phyloP scores from a whole-genome alignment of 1,139 yeast genomes.

The Suhomyces yuchorum region DNA sequence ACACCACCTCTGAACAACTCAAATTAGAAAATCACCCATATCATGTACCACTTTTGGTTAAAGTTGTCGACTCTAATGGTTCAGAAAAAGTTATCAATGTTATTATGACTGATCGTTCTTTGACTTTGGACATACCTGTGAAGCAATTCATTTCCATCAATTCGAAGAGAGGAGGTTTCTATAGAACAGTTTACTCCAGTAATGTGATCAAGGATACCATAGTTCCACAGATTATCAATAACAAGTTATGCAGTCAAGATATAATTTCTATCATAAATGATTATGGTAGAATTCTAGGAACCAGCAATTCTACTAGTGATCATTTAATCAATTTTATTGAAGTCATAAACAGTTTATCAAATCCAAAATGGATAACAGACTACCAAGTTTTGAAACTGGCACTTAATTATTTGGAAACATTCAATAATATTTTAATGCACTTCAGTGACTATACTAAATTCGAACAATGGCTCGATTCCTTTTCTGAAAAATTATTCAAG shows the following conservation, averaged over 20 bases:
- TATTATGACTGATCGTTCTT: constrained; percentile 51
- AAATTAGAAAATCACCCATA: constrained; percentile 48
- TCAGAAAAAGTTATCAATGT: constrained; percentile 38
- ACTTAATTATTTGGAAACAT: constrained; percentile 34
- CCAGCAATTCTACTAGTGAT: constrained; percentile 20
- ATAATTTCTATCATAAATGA: constrained; percentile 40
- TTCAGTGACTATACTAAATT: constrained; percentile 29
- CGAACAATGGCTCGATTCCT: constrained; percentile 25
- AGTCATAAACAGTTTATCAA: constrained; percentile 28
- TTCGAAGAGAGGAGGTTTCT: constrained; percentile 50
- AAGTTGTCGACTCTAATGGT: constrained; percentile 27
- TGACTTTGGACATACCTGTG: constrained; percentile 35
- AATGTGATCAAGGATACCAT: constrained; percentile 26
- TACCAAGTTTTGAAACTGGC: constrained; percentile 33
- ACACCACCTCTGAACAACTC: constrained; percentile 26
- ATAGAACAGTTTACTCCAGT: constrained; percentile 33
- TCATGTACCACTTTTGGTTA: constrained; percentile 56
- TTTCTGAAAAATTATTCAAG: constrained; percentile 21
- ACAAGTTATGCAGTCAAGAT: constrained; percentile 30
- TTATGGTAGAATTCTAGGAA: constrained; percentile 35
- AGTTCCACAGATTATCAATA: constrained; percentile 24
- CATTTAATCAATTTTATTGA: constrained; percentile 33
- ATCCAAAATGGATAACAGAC: constrained; percentile 24
- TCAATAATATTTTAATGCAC: constrained; percentile 33
- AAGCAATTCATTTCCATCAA: constrained; percentile 37